phyloP scores from a whole-genome alignment of 768 basidiomycete species.

The Hirschioporus abietinus region DNA sequence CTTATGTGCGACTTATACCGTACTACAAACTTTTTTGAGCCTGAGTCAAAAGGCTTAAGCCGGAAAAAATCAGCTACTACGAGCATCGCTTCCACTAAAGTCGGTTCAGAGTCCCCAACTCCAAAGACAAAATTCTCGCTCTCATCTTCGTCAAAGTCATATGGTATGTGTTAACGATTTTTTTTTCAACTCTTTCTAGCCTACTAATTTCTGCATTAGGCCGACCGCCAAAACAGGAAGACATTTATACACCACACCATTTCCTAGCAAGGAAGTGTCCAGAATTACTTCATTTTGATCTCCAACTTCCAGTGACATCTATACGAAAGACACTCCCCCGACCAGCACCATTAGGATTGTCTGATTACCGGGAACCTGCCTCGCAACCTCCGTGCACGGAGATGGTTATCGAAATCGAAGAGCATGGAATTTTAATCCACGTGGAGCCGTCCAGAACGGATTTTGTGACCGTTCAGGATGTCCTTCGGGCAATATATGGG shows the following conservation, averaged over 20 bases:
- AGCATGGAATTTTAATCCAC: not conserved
- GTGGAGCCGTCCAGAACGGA: not conserved
- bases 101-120: not conserved
- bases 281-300: not conserved
- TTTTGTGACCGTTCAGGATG: not conserved
- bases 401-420: not conserved
- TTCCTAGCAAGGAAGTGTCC: not conserved
- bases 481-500: not conserved
- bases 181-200: not conserved
- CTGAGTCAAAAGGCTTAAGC: not conserved
- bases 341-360: not conserved
- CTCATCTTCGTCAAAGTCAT: not conserved
- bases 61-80: not conserved
- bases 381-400: not conserved
- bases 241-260: not conserved
- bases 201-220: not conserved
- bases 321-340: not conserved
- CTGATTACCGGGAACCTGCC: not conserved
- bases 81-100: not conserved
- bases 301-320: not conserved
- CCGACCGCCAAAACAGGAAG: not conserved
- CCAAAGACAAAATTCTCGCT: not conserved
- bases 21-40: not conserved
- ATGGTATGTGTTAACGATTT: not conserved
- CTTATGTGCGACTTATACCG: not conserved